Base-by-base conservation (phyloP, 2,329 filamentous ascomycete species). In the Aspergillus uvarum region DNA sequence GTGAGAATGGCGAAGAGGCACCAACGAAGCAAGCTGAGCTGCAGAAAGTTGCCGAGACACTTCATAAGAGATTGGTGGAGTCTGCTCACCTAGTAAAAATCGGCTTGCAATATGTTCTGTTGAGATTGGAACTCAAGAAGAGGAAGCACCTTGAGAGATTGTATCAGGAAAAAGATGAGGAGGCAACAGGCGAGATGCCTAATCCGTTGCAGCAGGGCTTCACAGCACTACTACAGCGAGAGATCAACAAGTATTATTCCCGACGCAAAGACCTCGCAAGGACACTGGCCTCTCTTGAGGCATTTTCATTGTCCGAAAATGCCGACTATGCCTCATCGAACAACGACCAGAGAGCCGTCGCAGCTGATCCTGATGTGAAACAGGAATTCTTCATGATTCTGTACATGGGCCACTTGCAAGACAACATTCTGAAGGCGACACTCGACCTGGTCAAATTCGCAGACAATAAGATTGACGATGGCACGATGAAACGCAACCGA, bases 391-490 rank as follows among this genome's bases (percentile, higher is more conserved):
- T 89, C 68, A 75, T 90, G 12, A 68, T 75, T 12, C 63, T 74
- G 2, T 87, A 87, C 70, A 85, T 92, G 73, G 86, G 90, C 64
- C 89, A 88, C 66, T 75, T 92, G 6, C 77, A 88, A 2, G 82
- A 83, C 66, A 81, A 78, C 2, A 76, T 86, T 2, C 83, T 85
- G 16, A 79, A 83, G 54, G 82, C 87, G 0, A 82, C 89, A 2
- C 76, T 85, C 24, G 81, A 85, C 6, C 79, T 92, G 19, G 85
- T 89, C 8, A 76, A 80, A n/a, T 91, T 86, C 65, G 87, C 87
- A 3, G 88, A 92, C 62, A 73, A 77, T 7, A 87, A 86, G 62
- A 79, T 85, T 5, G 79, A 79, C 7, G 84, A 89, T 67, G 88
- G 89, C 1, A 87, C 85, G 14, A 85, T 89, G 76, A 77, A 80